A percentile compares a stretch with the other conserved stretches of the same genome.
Evolutionary conservation across 2,329 filamentous ascomycete genomes (phyloP).

Genomic region (Xylariaceae sp.): DNA sequence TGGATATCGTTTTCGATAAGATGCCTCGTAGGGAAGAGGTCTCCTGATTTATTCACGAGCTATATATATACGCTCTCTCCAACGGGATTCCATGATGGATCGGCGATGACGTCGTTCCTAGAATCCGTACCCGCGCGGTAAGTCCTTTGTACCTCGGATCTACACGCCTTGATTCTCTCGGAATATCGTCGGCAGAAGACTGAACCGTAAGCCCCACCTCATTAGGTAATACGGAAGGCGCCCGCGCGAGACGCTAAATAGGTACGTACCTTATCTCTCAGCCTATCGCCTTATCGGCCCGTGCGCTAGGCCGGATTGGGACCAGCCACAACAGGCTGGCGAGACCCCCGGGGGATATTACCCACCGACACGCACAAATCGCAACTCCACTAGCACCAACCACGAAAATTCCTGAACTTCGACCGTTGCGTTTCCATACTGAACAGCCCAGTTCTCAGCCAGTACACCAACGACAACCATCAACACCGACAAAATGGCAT

Average conservation of each 20-base stretch:
- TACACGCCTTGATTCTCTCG: not conserved
- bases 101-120: not conserved
- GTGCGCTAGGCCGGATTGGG: conserved; percentile 5
- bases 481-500: conserved; percentile 19
- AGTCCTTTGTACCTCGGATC: too few relatives aligned
- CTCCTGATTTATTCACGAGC: not conserved
- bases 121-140: too few relatives aligned
- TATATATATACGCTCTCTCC: too few relatives aligned
- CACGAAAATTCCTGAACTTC: conserved; percentile 20
- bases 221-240: not conserved
- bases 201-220: conserved; percentile 42
- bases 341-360: conserved; percentile 15
- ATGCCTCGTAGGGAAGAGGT: not conserved
- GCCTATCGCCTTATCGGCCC: not conserved
- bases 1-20: not conserved
- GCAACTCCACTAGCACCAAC: conserved; percentile 19
- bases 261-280: not conserved
- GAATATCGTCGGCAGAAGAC: conserved; percentile 31
- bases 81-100: not conserved
- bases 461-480: conserved; percentile 11
- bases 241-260: not conserved
- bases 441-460: conserved; percentile 17
- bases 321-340: conserved; percentile 15
- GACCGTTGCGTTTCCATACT: conserved; percentile 19
- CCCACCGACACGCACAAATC: conserved; percentile 22